Evolutionary conservation across 2,329 filamentous ascomycete species (phyloP).

Genomic region (Dendrostoma leiphaemia): DNA sequence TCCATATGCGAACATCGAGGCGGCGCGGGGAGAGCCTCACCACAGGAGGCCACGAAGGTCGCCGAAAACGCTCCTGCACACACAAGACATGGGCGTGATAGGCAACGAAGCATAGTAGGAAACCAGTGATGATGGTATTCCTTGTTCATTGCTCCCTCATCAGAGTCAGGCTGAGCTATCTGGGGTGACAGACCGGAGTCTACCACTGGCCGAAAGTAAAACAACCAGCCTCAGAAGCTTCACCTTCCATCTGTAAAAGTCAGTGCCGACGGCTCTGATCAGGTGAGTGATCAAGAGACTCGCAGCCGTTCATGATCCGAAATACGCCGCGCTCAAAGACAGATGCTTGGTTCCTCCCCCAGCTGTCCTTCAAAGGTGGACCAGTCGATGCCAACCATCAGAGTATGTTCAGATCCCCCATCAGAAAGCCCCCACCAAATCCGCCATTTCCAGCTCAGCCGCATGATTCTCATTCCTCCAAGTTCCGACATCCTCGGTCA

Average conservation of each 20-base stretch:
- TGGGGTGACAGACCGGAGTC: neutral
- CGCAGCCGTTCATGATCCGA: slow-evolving; percentile 3
- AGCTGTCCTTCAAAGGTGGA: neutral
- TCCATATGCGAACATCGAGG: too few species aligned
- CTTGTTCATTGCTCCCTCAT: neutral
- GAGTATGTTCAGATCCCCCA: neutral
- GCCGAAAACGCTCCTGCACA: too few species aligned
- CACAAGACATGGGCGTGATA: too few species aligned
- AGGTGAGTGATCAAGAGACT: slow-evolving; percentile 1
- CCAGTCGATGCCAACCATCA: neutral
- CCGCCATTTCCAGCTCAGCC: neutral
- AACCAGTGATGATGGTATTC: too few species aligned
- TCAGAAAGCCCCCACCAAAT: neutral
- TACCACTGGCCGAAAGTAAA: too few species aligned
- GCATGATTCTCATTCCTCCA: neutral
- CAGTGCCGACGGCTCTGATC: slow-evolving; percentile 1
- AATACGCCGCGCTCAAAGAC: slow-evolving; percentile 15
- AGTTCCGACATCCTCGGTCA: neutral
- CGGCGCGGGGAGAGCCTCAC: too few species aligned
- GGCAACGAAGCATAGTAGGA: too few species aligned
- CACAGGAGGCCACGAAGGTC: too few species aligned
- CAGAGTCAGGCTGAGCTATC: neutral
- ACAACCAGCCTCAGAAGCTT: neutral
- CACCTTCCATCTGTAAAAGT: neutral
- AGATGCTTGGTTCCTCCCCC: neutral